Percentiles rank a stretch among this genome's conserved stretches.
These are phyloP conservation scores for Paramecium biaurelia DNA, from an alignment of 73 alveolate genomes.

Conservation along the genomic window DNA sequence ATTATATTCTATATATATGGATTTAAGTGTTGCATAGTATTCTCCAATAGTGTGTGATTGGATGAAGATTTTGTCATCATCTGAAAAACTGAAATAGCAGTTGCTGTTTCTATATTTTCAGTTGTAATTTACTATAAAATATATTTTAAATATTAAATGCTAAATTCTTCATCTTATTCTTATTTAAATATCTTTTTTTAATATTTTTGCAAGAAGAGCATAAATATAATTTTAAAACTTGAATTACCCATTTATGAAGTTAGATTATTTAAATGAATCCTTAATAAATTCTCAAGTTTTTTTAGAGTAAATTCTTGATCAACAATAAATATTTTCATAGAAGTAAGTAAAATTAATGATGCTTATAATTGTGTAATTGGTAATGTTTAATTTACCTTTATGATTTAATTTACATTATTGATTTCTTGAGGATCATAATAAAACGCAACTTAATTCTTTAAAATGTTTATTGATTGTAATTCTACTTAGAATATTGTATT, in stretches of 20 bases:
- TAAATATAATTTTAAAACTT: not conserved
- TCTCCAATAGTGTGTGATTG: not conserved
- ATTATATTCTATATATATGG: not conserved
- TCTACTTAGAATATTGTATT: not conserved
- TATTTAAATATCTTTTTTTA: not conserved
- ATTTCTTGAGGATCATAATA: not conserved
- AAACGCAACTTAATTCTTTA: not conserved
- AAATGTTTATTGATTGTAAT: not conserved
- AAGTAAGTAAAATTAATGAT: not conserved
- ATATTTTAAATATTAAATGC: not conserved
- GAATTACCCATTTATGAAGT: not conserved
- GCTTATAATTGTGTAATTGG: not conserved
- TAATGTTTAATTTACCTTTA: not conserved
- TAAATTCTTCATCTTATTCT: not conserved
- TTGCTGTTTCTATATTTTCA: not conserved
- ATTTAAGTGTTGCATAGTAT: not conserved
- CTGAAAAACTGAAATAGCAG: not conserved
- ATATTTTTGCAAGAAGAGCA: not conserved
- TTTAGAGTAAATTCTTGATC: not conserved
- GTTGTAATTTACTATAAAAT: not conserved
- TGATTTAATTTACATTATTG: not conserved
- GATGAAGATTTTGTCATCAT: not conserved
- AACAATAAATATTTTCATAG: not conserved
- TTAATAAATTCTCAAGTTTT: not conserved
- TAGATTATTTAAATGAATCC: not conserved